Conservation (phyloP, 306 rosid species). For the Rosa multiflora region DNA sequence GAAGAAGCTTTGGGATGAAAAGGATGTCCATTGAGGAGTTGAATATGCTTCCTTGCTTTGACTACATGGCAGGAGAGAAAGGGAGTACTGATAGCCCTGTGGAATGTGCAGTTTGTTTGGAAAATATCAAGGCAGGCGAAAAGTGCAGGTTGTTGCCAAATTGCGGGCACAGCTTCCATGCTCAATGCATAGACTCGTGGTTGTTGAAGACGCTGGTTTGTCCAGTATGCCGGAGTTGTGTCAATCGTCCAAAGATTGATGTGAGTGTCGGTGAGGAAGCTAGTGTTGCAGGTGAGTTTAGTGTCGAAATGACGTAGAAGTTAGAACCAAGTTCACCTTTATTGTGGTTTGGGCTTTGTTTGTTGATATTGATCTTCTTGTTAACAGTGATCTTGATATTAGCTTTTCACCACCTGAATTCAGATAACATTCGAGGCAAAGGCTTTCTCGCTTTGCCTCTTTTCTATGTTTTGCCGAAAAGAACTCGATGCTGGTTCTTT, state of each 20-base stretch:
- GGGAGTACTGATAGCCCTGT: not conserved
- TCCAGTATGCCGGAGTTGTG: slow-evolving; percentile 46
- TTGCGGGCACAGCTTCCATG: slow-evolving; percentile 50
- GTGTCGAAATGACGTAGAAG: slow-evolving; percentile 16
- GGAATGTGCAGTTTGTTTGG: slow-evolving; percentile 54
- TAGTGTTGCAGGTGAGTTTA: slow-evolving; percentile 10
- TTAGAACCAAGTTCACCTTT: not conserved
- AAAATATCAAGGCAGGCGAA: slow-evolving; percentile 43
- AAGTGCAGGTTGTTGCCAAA: slow-evolving; percentile 48
- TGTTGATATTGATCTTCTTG: not conserved
- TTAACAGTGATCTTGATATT: not conserved
- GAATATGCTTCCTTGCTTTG: slow-evolving; percentile 49
- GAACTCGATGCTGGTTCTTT: not conserved
- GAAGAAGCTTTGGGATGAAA: slow-evolving; percentile 18
- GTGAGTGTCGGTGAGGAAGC: slow-evolving; percentile 27
- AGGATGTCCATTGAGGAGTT: slow-evolving; percentile 40
- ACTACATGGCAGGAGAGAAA: slow-evolving; percentile 24
- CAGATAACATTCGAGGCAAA: not conserved
- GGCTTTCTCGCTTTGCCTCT: not conserved
- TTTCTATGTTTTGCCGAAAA: not conserved
- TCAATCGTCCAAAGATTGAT: slow-evolving; percentile 17
- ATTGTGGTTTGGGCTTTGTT: not conserved
- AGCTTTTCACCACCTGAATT: not conserved
- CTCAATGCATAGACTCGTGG: slow-evolving; percentile 48
- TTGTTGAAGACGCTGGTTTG: slow-evolving; percentile 44